Evolutionary conservation across 768 basidiomycete genomes (phyloP).

Genomic region (Panus rudis): DNA sequence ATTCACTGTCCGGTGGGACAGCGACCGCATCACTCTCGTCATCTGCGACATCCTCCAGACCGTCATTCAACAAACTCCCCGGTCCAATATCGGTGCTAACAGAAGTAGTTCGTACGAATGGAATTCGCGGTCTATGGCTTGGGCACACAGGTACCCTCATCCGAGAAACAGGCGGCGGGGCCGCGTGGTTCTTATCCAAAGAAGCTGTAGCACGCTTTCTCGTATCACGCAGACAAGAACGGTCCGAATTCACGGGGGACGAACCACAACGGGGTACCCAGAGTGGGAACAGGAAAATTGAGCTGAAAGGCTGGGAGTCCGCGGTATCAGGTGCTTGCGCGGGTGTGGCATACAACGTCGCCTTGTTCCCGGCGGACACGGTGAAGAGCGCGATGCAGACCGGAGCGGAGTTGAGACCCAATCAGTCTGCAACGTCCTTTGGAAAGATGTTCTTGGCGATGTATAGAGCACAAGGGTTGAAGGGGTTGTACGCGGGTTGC

Average conservation of each 20-base stretch:
- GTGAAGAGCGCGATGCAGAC: conserved; percentile 96
- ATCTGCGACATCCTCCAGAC: too few relatives aligned
- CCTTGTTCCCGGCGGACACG: conserved; percentile 93
- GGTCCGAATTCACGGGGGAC: too few relatives aligned
- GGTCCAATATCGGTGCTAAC: conserved; percentile 69
- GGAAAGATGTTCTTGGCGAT: conserved; percentile 58
- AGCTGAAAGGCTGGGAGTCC: conserved; percentile 58
- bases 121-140: conserved; percentile 88
- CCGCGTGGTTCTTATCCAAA: conserved; percentile 89
- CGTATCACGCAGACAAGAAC: conserved; percentile 38
- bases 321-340: conserved; percentile 84
- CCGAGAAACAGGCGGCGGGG: conserved; percentile 86
- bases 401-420: conserved; percentile 66
- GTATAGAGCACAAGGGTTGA: conserved; percentile 68
- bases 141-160: conserved; percentile 92
- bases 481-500: conserved; percentile 87
- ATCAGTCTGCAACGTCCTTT: conserved; percentile 37
- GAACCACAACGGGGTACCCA: conserved; percentile 15
- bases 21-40: conserved; percentile 12
- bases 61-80: conserved; percentile 41
- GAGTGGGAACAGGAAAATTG: conserved; percentile 20
- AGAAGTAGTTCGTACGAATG: conserved; percentile 56
- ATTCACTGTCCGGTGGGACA: conserved; percentile 12
- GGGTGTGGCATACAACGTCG: conserved; percentile 77
- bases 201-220: conserved; percentile 66